A percentile compares a stretch with the other conserved stretches of the same genome.
Conservation (phyloP, 2,329 filamentous ascomycete genomes). For the Diplodia corticola region DNA sequence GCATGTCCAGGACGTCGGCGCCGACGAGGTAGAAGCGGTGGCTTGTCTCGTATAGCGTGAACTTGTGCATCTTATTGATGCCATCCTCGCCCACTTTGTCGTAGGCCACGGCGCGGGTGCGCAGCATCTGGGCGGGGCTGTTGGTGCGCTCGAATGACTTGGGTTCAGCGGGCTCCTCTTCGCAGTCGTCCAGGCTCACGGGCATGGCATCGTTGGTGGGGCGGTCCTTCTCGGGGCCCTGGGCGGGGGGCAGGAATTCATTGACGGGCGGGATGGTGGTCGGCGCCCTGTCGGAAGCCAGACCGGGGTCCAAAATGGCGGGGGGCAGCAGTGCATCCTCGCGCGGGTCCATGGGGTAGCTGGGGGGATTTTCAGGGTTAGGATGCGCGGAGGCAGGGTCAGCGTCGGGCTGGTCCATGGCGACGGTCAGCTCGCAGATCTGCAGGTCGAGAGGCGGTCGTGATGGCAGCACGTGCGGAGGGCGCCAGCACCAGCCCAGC, state of each 20-base stretch:
- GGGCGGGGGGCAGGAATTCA: slow-evolving; percentile 15
- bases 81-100: slow-evolving; percentile 46
- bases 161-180: slow-evolving; percentile 43
- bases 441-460: neutral
- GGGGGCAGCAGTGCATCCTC: slow-evolving; percentile 13
- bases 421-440: neutral
- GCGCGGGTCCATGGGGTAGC: slow-evolving; percentile 7
- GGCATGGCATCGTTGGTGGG: slow-evolving; percentile 5
- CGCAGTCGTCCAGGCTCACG: slow-evolving; percentile 42
- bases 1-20: slow-evolving; percentile 82
- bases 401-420: slow-evolving; percentile 17
- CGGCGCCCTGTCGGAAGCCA: slow-evolving; percentile 13
- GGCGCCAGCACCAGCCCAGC: neutral
- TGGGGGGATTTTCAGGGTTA: neutral
- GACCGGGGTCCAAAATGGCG: slow-evolving; percentile 11
- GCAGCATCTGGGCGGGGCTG: slow-evolving; percentile 42
- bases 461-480: slow-evolving; percentile 7
- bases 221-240: slow-evolving; percentile 4
- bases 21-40: slow-evolving; percentile 93
- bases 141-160: slow-evolving; percentile 41
- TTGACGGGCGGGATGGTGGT: slow-evolving; percentile 14
- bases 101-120: slow-evolving; percentile 41
- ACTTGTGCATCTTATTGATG: slow-evolving; percentile 77
- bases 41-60: slow-evolving; percentile 95
- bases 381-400: slow-evolving; percentile 1